phyloP scores from a whole-genome alignment of 2,329 filamentous ascomycete species.

The Lizonia empirigonia region DNA sequence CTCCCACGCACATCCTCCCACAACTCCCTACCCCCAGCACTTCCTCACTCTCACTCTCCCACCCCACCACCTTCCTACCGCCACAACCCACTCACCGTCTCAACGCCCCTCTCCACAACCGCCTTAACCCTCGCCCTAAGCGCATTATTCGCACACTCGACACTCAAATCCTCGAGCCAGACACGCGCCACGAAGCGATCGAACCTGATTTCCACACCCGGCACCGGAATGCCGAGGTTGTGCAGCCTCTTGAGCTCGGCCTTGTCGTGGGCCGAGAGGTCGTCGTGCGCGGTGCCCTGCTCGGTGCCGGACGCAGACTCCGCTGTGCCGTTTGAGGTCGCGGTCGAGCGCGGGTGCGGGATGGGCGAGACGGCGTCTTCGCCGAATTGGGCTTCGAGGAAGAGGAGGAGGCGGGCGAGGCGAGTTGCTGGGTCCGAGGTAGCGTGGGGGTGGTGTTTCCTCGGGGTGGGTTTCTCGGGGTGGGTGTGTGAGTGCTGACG shows the following conservation, averaged over 20 bases:
- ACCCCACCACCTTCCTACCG: too few species aligned
- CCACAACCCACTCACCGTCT: conserved; percentile 66
- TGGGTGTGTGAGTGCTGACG: conserved; percentile 32
- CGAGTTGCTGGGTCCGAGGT: conserved; percentile 74
- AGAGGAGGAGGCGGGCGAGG: conserved; percentile 86
- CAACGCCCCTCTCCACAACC: conserved; percentile 86
- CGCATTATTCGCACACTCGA: conserved; percentile 80
- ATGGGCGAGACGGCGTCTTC: conserved; percentile 80
- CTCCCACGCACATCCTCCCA: too few species aligned
- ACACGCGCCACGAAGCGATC: conserved; percentile 87
- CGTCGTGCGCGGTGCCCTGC: conserved; percentile 4
- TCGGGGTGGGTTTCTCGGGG: conserved; percentile 22
- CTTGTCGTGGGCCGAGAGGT: conserved; percentile 33
- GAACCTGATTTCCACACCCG: conserved; percentile 83
- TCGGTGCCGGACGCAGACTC: neutral
- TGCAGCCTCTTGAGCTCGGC: conserved; percentile 78
- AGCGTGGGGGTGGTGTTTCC: conserved; percentile 71
- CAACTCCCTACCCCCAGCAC: too few species aligned
- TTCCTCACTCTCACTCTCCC: too few species aligned
- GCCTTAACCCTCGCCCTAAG: conserved; percentile 84
- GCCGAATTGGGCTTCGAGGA: conserved; percentile 96
- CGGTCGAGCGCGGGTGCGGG: conserved; percentile 65
- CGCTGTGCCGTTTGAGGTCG: conserved; percentile 37
- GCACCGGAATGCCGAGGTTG: conserved; percentile 84
- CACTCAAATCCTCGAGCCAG: conserved; percentile 89